Evolutionary conservation across 352 stramenopile species (phyloP).

Genomic region (Phytophthora aleatoria): DNA sequence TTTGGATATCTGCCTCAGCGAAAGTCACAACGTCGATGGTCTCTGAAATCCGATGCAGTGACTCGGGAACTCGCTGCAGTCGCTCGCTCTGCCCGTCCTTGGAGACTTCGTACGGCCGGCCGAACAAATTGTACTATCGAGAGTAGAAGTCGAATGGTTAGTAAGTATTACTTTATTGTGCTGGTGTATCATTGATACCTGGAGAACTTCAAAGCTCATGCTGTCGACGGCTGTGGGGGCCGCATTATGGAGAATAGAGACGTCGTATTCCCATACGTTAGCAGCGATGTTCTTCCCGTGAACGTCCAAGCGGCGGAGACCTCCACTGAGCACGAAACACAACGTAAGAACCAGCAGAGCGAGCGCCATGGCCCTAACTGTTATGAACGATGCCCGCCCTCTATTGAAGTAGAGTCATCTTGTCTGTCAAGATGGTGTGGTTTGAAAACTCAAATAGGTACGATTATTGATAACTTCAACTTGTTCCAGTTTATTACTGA

Average conservation of each 20-base stretch:
- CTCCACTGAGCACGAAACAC: constrained; percentile 9
- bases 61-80: constrained; percentile 60
- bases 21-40: constrained; percentile 83
- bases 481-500: neutral
- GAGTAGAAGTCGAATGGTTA: neutral
- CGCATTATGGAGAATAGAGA: constrained; percentile 8
- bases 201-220: constrained; percentile 66
- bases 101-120: constrained; percentile 68
- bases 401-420: neutral
- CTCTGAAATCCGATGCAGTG: constrained; percentile 45
- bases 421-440: neutral
- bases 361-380: constrained; percentile 1
- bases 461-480: neutral
- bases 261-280: constrained; percentile 3
- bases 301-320: neutral
- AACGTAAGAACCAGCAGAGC: constrained; percentile 1
- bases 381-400: neutral
- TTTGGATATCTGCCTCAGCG: constrained; percentile 61
- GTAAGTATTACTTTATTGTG: neutral
- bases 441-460: neutral
- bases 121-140: constrained; percentile 85
- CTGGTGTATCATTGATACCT: constrained; percentile 33
- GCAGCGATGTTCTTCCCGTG: constrained; percentile 6
- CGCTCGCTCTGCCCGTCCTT: constrained; percentile 73
- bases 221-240: neutral